Conservation (phyloP, 225 moss, liverwort and hornwort species). For the Climacium dendroides region DNA sequence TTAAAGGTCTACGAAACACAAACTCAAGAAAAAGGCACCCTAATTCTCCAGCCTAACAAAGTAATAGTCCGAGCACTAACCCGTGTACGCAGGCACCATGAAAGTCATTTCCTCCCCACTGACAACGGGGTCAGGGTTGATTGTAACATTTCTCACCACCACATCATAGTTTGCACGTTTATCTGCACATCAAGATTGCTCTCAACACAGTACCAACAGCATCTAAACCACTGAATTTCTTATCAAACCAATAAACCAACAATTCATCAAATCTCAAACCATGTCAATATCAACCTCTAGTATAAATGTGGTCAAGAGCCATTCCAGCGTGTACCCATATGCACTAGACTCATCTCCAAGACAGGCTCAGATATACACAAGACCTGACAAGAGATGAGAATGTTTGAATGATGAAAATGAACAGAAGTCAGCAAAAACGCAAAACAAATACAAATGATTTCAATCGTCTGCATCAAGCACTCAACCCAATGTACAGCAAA, state of each 20-base stretch:
- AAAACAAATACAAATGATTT: background rate
- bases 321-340: background rate
- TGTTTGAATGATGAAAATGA: background rate
- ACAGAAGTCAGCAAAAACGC: background rate
- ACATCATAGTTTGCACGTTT: conserved; percentile 21
- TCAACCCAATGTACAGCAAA: background rate
- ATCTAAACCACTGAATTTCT: background rate
- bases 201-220: background rate
- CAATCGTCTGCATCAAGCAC: background rate
- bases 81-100: conserved; percentile 39
- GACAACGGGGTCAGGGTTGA: conserved; percentile 44
- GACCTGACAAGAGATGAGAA: background rate
- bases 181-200: conserved; percentile 19
- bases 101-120: conserved; percentile 44
- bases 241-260: background rate
- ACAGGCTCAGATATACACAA: background rate
- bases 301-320: background rate
- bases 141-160: conserved; percentile 33
- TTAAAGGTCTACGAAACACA: background rate
- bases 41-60: background rate
- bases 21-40: background rate
- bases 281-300: background rate
- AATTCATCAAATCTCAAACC: background rate
- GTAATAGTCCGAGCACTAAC: conserved; percentile 1
- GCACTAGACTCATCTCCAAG: background rate